phyloP scores from a whole-genome alignment of 306 rosid genomes.

The Vigna radiata region DNA sequence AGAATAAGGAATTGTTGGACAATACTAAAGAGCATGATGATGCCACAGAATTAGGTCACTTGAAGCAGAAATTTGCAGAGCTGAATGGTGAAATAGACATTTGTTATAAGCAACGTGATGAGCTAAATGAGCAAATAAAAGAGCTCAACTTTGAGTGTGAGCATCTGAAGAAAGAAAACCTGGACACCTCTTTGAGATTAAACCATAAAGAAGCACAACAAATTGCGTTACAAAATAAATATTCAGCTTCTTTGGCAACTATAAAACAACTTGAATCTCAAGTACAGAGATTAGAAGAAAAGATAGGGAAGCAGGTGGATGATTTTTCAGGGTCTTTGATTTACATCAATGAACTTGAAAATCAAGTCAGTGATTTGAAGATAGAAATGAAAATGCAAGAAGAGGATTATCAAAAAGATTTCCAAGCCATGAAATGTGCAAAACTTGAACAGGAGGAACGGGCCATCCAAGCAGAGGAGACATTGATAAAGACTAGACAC shows the following conservation, averaged over 20 bases:
- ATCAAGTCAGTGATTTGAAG: constrained; percentile 57
- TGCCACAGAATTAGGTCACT: not conserved
- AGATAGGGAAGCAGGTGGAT: constrained; percentile 65
- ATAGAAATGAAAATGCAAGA: constrained; percentile 70
- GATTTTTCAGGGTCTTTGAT: constrained; percentile 67
- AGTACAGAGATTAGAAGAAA: constrained; percentile 73
- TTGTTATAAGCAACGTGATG: constrained; percentile 57
- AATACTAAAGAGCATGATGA: not conserved
- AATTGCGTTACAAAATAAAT: constrained; percentile 59
- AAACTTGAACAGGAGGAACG: constrained; percentile 72
- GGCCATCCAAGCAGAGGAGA: constrained; percentile 77
- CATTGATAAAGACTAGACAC: constrained; percentile 64
- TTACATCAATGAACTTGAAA: constrained; percentile 80
- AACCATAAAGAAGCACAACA: constrained; percentile 59
- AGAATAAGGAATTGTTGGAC: constrained; percentile 23
- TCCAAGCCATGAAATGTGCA: constrained; percentile 59
- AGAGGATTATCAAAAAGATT: constrained; percentile 58
- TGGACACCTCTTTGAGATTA: constrained; percentile 65
- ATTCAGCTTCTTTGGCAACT: constrained; percentile 65
- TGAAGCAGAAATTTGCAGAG: constrained; percentile 18
- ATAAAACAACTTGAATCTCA: constrained; percentile 79
- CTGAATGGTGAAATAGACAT: constrained; percentile 59
- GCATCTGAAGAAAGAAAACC: constrained; percentile 73
- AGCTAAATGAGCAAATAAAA: constrained; percentile 63
- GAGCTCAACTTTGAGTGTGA: constrained; percentile 67